A percentile compares a stretch with the other conserved stretches of the same genome.
Conservation (phyloP, 1,284 basidiomycete genomes). For the Athelia psychrophila region DNA sequence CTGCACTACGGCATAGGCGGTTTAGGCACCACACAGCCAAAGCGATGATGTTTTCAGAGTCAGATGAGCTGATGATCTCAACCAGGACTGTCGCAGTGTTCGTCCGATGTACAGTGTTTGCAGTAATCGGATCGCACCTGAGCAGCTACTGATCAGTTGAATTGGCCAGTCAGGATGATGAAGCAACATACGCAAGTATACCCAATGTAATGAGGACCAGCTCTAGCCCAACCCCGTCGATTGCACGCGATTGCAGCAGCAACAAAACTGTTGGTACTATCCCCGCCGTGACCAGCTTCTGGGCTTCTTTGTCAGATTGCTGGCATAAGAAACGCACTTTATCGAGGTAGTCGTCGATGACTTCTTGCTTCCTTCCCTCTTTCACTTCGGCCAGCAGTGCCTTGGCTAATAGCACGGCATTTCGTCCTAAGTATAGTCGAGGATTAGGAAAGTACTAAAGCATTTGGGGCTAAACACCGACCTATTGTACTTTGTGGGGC, state of each 20-base stretch:
- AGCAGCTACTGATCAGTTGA: not conserved
- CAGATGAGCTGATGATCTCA: conserved; percentile 16
- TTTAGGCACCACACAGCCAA: conserved; percentile 22
- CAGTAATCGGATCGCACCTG: conserved; percentile 21
- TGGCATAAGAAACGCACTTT: conserved; percentile 17
- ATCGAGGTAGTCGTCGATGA: conserved; percentile 18
- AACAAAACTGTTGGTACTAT: conserved; percentile 18
- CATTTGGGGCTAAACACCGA: no score
- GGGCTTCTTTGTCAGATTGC: conserved; percentile 18
- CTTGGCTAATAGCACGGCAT: conserved; percentile 18
- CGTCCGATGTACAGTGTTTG: conserved; percentile 20
- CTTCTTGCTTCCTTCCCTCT: conserved; percentile 15
- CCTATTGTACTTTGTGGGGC: not conserved
- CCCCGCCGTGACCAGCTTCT: conserved; percentile 21
- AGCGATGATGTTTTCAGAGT: conserved; percentile 15
- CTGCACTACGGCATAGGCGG: conserved; percentile 19
- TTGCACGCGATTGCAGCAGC: conserved; percentile 20
- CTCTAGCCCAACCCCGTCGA: conserved; percentile 18
- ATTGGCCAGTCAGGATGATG: not conserved
- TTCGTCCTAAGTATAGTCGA: conserved; percentile 9
- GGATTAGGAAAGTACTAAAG: no score
- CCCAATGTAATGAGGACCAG: conserved; percentile 20
- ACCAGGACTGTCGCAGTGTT: conserved; percentile 17
- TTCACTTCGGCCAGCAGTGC: conserved; percentile 22
- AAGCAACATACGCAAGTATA: conserved; percentile 18